phyloP scores from a whole-genome alignment of 805 yeast genomes.

The Candida ficus region DNA sequence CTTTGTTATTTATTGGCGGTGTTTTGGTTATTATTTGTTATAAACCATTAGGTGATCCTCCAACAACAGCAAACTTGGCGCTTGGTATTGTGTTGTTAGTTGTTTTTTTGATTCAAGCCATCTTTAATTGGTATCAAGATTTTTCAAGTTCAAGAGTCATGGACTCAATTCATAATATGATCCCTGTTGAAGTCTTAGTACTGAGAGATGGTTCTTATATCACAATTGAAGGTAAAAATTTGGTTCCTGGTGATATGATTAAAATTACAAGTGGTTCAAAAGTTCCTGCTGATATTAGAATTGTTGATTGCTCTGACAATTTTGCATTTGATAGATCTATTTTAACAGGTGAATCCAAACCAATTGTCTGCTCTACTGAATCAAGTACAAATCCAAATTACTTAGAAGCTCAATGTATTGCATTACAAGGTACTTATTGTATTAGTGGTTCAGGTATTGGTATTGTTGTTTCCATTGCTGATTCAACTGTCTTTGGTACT shows the following conservation, averaged over 20 bases:
- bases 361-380: conserved; percentile 29
- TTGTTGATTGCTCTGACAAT: conserved; percentile 29
- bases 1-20: conserved; percentile 36
- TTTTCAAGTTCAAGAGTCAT: conserved; percentile 42
- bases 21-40: conserved; percentile 38
- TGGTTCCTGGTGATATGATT: conserved; percentile 43
- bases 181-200: conserved; percentile 35
- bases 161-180: conserved; percentile 40
- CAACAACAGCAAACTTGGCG: conserved; percentile 37
- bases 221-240: conserved; percentile 28
- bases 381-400: conserved; percentile 33
- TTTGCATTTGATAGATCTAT: conserved; percentile 42
- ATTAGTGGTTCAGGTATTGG: conserved; percentile 40
- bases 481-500: conserved; percentile 40
- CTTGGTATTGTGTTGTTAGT: conserved; percentile 37
- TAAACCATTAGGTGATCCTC: conserved; percentile 46
- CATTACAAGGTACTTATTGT: conserved; percentile 42
- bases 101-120: conserved; percentile 38
- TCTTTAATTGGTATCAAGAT: conserved; percentile 42
- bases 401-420: conserved; percentile 38
- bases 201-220: conserved; percentile 30
- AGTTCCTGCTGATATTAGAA: conserved; percentile 44
- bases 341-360: conserved; percentile 45
- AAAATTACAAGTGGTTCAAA: conserved; percentile 34
- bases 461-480: conserved; percentile 40